Percentiles rank a stretch among this genome's conserved stretches.
These are phyloP conservation scores for Chrysopogon serrulatus DNA, from an alignment of 176 grass and related monocot species.

Conservation along the genomic window DNA sequence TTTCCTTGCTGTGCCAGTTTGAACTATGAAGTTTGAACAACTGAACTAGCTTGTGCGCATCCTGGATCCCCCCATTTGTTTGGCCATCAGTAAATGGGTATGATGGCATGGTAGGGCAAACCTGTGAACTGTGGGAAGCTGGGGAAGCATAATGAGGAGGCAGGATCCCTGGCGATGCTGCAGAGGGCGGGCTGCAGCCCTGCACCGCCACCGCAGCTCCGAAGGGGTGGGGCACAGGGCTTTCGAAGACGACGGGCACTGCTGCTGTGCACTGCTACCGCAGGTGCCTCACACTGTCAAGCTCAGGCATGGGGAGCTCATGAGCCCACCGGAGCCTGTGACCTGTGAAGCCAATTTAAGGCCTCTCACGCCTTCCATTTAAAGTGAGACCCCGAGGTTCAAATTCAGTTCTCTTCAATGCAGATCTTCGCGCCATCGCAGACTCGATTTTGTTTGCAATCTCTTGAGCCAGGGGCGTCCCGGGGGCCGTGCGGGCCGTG, in stretches of 20 bases:
- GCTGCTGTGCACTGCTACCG: background rate
- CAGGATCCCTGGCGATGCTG: conserved; percentile 4
- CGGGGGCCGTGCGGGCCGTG: too few species aligned
- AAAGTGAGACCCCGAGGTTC: background rate
- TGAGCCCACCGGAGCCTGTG: conserved; percentile 1
- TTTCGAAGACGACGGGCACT: background rate
- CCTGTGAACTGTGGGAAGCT: background rate
- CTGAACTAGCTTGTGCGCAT: background rate
- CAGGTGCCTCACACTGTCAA: background rate
- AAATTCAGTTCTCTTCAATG: background rate
- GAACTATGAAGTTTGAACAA: background rate
- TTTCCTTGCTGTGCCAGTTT: background rate
- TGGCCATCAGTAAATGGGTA: conserved; percentile 18
- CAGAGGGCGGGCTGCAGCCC: background rate
- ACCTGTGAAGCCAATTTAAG: conserved; percentile 27
- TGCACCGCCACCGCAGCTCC: background rate
- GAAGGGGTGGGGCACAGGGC: background rate
- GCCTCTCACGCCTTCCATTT: conserved; percentile 2
- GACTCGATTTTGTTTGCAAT: background rate
- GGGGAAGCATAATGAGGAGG: conserved; percentile 23
- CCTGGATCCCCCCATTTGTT: background rate
- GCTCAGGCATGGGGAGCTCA: conserved; percentile 26
- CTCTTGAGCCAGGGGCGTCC: too few species aligned
- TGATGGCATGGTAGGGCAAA: background rate
- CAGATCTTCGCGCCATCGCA: background rate